Percentiles rank a stretch among this genome's conserved stretches.
Conservation (phyloP, 2,329 filamentous ascomycete genomes). For the Fusarium keratoplasticum region DNA sequence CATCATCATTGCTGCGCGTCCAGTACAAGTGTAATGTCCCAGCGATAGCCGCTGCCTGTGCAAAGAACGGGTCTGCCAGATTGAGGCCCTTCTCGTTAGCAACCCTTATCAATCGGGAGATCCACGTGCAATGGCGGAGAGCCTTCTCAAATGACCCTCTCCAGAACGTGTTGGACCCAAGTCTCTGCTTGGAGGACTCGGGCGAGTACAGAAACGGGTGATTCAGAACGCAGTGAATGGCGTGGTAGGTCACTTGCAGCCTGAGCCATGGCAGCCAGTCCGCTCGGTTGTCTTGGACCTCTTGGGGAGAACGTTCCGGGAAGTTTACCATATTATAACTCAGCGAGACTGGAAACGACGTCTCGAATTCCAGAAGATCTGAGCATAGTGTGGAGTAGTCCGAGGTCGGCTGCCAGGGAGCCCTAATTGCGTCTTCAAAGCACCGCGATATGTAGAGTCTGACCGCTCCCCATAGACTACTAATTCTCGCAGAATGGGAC, state of each 20-base stretch:
- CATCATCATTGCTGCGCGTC: neutral
- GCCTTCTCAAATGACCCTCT: constrained; percentile 22
- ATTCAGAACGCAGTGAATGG: constrained; percentile 22
- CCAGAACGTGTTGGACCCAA: constrained; percentile 23
- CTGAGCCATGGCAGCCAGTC: constrained; percentile 24
- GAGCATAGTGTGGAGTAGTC: constrained; percentile 23
- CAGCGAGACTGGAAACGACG: neutral
- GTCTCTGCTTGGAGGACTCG: constrained; percentile 5
- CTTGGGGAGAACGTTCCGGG: fast-evolving
- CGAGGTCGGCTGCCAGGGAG: constrained; percentile 23
- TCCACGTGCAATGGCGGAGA: constrained; percentile 27
- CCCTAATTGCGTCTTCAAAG: neutral
- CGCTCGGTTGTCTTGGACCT: neutral
- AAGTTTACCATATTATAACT: constrained; percentile 20
- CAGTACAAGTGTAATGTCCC: constrained; percentile 22
- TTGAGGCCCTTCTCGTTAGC: constrained; percentile 12
- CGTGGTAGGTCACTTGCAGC: constrained; percentile 23
- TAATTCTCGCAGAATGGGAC: constrained; percentile 4
- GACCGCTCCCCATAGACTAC: constrained; percentile 11
- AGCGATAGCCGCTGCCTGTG: constrained; percentile 27
- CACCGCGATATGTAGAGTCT: constrained; percentile 21
- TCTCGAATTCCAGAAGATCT: constrained; percentile 1
- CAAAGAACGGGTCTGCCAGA: constrained; percentile 25
- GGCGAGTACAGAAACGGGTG: constrained; percentile 22
- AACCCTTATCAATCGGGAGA: constrained; percentile 21